Evolutionary conservation across 2,329 filamentous ascomycete genomes (phyloP).

Genomic region (Alternaria gaisen): DNA sequence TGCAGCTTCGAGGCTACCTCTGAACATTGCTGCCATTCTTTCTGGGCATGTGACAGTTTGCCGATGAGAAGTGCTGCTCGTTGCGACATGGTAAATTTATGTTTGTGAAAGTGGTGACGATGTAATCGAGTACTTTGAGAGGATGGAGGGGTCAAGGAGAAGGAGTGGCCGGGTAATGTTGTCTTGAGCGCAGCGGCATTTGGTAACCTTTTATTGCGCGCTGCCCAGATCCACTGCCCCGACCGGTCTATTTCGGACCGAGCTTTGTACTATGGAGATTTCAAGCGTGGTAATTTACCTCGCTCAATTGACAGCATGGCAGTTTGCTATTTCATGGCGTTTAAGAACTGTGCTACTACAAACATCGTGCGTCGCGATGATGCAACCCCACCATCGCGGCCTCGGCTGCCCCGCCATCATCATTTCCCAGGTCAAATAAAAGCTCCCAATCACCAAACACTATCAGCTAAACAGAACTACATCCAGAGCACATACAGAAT

Average conservation of each 20-base stretch:
- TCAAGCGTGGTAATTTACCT: slow-evolving; percentile 22
- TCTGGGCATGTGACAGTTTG: slow-evolving; percentile 54
- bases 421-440: neutral
- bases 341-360: slow-evolving; percentile 18
- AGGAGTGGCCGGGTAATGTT: slow-evolving; percentile 6
- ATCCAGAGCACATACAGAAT: accelerated
- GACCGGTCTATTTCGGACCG: slow-evolving; percentile 36
- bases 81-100: slow-evolving; percentile 39
- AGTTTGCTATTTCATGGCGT: neutral
- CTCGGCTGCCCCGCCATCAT: slow-evolving; percentile 17
- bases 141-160: slow-evolving; percentile 2
- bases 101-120: neutral
- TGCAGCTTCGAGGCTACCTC: slow-evolving; percentile 49
- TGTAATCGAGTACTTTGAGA: neutral
- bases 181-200: slow-evolving; percentile 25
- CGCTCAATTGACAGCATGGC: neutral
- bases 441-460: neutral
- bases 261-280: slow-evolving; percentile 7
- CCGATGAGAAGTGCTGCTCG: slow-evolving; percentile 57
- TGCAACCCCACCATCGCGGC: slow-evolving; percentile 13
- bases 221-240: slow-evolving; percentile 17
- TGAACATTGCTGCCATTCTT: slow-evolving; percentile 56
- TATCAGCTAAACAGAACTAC: neutral
- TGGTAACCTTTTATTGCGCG: slow-evolving; percentile 26
- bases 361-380: slow-evolving; percentile 2